Evolutionary conservation across 2,329 filamentous ascomycete species (phyloP), one percentile per base, ranked within the genome.

Genomic region (Neonectria punicea): DNA sequence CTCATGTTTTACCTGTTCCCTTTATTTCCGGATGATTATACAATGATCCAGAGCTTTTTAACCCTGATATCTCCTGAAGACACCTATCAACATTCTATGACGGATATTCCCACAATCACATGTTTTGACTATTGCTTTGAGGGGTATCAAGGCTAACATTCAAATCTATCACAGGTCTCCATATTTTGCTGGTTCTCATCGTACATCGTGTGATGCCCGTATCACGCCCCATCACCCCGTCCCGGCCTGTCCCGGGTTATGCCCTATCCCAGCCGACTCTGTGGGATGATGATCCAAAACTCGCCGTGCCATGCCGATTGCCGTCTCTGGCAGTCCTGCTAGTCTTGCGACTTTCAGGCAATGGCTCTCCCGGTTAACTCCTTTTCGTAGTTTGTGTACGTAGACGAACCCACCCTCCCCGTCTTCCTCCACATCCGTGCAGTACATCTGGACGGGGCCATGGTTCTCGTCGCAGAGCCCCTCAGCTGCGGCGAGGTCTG

Each of bases 291-390:
- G 56, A 43, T 73, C 70, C 49, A 94, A 80, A 9, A 93, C 85
- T 41, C 82, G 78, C 56, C 79, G 83, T 6, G 95, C 94, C 67
- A 93, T 83, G 22, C 82, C 80, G 59, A 98, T 88, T 4, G 91
- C 93, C 49, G 85, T 82, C 65, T 90, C 88, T 0, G 94, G 94
- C 72, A 98, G 74, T 1, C 93, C 94, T 6, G 96, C 97, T 70
- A 98, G 81, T 67, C 87, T 86, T 2, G 96, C 96, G n/a, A 99
- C 96, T 76, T 98, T 98, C 65, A 99, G 82, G 18, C 97, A 96
- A 81, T 99, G 96, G 67, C 93, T 97, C 70, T 92, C 85, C 56
- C 90, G 87, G 79, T 98, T 99, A 62, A 97, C 88, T 0, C 96
- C 96, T 76, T 86, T 89, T 59, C 88, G 87, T 79, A 99, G 80